phyloP scores from a whole-genome alignment of 257 asterid genomes.

The Mitragyna speciosa region DNA sequence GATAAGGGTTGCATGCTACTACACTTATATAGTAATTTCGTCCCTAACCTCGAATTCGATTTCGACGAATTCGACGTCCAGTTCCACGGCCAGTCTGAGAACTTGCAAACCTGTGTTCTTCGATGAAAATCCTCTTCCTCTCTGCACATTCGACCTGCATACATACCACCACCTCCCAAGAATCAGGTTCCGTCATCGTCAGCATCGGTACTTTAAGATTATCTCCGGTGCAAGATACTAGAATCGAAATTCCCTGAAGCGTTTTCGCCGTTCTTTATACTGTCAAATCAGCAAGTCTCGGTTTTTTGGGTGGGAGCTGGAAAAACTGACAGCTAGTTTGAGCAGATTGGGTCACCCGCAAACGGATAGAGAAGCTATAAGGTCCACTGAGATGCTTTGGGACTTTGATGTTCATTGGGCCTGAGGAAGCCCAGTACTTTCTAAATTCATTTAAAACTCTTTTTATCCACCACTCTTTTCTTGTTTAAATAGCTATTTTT shows the following conservation, averaged over 20 bases:
- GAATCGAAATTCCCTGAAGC: too few species aligned
- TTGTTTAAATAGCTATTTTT: too few species aligned
- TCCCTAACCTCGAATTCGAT: slow-evolving; percentile 45
- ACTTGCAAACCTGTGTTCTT: slow-evolving; percentile 35
- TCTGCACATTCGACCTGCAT: slow-evolving; percentile 31
- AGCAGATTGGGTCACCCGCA: too few species aligned
- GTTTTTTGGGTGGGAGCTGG: too few species aligned
- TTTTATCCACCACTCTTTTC: too few species aligned
- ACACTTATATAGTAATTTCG: not conserved
- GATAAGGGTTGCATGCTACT: not conserved
- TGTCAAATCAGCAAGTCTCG: too few species aligned
- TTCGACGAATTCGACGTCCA: slow-evolving; percentile 59
- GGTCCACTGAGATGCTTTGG: not conserved
- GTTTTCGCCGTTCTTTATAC: too few species aligned
- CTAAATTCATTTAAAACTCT: too few species aligned
- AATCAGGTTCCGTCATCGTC: not conserved
- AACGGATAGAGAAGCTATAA: too few species aligned
- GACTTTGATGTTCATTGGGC: not conserved
- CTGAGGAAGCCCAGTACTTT: not conserved
- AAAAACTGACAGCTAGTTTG: too few species aligned
- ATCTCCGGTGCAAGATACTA: not conserved
- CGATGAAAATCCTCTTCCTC: slow-evolving; percentile 20
- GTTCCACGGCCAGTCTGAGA: slow-evolving; percentile 47
- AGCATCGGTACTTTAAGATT: not conserved
- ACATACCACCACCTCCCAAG: not conserved